A percentile compares a stretch with the other conserved stretches of the same genome.
Conservation (phyloP, 2,329 filamentous ascomycete genomes). For the Pseudocercospora musae region DNA sequence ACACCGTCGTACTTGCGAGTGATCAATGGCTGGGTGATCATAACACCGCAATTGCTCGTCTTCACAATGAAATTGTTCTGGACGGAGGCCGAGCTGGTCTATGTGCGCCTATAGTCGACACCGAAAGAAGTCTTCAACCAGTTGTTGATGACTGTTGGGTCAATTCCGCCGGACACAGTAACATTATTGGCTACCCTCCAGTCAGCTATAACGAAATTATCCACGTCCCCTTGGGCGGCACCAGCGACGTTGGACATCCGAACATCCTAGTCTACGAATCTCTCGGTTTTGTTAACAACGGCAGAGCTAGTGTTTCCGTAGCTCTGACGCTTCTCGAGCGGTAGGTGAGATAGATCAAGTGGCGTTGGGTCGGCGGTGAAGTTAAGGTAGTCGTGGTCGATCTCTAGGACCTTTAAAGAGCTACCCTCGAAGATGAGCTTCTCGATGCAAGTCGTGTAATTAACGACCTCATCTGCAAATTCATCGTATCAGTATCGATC, state of each 20-base stretch:
- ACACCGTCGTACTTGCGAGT: slow-evolving; percentile 24
- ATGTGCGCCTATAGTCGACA: slow-evolving; percentile 6
- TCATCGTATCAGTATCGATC: background rate
- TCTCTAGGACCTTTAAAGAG: background rate
- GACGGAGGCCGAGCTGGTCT: slow-evolving; percentile 7
- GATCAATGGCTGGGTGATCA: slow-evolving; percentile 21
- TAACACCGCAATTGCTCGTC: slow-evolving; percentile 15
- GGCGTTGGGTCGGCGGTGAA: slow-evolving; percentile 3
- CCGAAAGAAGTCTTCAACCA: slow-evolving; percentile 5
- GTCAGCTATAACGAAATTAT: slow-evolving; percentile 11
- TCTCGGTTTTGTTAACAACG: slow-evolving; percentile 2
- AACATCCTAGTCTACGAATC: slow-evolving; percentile 21
- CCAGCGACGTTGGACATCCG: slow-evolving; percentile 22
- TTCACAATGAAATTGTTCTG: slow-evolving; percentile 15
- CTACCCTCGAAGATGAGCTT: slow-evolving; percentile 1
- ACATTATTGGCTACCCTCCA: slow-evolving; percentile 13
- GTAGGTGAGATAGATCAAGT: background rate
- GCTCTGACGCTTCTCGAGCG: slow-evolving; percentile 8
- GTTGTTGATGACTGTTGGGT: background rate
- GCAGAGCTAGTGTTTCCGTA: slow-evolving; percentile 3
- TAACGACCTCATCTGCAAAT: background rate
- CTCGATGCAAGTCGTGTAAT: background rate
- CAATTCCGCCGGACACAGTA: background rate
- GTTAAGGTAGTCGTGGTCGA: slow-evolving; percentile 12
- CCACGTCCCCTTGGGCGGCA: slow-evolving; percentile 1